phyloP scores from a whole-genome alignment of 176 grass and related monocot genomes.

The Avena sativa region DNA sequence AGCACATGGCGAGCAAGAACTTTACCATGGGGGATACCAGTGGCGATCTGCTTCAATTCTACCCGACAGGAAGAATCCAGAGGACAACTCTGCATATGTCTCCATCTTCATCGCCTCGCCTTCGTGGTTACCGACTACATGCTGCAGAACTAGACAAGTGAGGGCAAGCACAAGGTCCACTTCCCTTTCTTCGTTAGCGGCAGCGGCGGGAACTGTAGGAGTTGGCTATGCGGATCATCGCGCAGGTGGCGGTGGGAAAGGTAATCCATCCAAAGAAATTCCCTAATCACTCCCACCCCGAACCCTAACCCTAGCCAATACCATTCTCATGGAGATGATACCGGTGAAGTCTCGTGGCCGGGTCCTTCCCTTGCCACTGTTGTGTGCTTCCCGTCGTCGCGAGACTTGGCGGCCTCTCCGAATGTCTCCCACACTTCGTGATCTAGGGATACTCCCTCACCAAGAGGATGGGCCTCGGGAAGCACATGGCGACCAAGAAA shows the following conservation, averaged over 20 bases:
- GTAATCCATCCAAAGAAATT: too few species aligned
- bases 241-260: too few species aligned
- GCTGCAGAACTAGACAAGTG: too few species aligned
- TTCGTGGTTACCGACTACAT: background rate
- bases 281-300: slow-evolving; percentile 38
- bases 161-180: too few species aligned
- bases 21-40: slow-evolving; percentile 57
- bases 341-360: slow-evolving; percentile 35
- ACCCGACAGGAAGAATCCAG: background rate
- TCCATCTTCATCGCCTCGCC: slow-evolving; percentile 68
- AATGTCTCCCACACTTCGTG: slow-evolving; percentile 62
- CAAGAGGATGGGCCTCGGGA: slow-evolving; percentile 60
- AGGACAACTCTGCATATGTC: slow-evolving; percentile 58
- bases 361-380: too few species aligned
- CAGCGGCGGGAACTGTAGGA: too few species aligned
- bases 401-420: slow-evolving; percentile 62
- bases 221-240: too few species aligned
- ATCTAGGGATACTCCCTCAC: slow-evolving; percentile 63
- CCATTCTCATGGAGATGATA: slow-evolving; percentile 38
- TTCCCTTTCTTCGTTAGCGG: too few species aligned
- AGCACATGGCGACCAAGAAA: slow-evolving; percentile 58
- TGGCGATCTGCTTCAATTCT: slow-evolving; percentile 22
- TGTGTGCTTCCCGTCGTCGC: slow-evolving; percentile 4
- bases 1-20: slow-evolving; percentile 59
- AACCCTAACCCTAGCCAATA: slow-evolving; percentile 44